Evolutionary conservation across 805 yeast genomes (phyloP), one percentile per base, ranked within the genome.

Genomic region (Phaffomyces opuntiae): DNA sequence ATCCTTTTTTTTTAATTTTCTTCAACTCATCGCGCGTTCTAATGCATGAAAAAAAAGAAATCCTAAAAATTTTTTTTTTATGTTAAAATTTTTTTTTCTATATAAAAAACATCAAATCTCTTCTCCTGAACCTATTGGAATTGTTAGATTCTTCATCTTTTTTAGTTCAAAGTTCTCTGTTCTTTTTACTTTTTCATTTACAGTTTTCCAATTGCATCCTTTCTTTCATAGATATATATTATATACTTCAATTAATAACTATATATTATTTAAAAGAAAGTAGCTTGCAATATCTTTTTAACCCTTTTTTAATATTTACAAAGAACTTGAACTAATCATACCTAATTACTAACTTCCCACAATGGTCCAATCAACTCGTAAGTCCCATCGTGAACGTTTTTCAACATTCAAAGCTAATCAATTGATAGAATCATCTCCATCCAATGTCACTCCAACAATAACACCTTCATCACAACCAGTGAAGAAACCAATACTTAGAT

Each of bases 321-420:
- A 33, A 36, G 19, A 12, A 26, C 19, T 36, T 12, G 36, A 34
- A 33, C 33, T 33, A 32, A 49, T 16, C 32, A 56, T 56, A 56
- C 53, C 43, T 31, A 6, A 29, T 29, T 3, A 8, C 5, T 4
- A 29, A 29, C 31, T 29, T 11, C 19, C 19, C 19, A 29, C 13
- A 29, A 29, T 29, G 31, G 31, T 29, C 31, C 47, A 36, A 43
- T 43, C 36, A 39, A 57, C 54, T 53, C 63, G 63, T 57, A 59
- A 57, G 63, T 59, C 63, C 43, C 47, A 40, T 39, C 60, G 60
- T 48, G 43, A 49, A 35, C 56, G 55, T 47, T 43, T 42, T 41
- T 43, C 48, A 21, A 51, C 59, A 41, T 43, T 55, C 44, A 57
- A 59, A 54, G 61, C 62, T 57, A 59, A 59, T 55, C 61, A 55